A percentile compares a stretch with the other conserved stretches of the same genome.
Conservation (phyloP, 805 yeast genomes). For the Barnettozyma vustinii region DNA sequence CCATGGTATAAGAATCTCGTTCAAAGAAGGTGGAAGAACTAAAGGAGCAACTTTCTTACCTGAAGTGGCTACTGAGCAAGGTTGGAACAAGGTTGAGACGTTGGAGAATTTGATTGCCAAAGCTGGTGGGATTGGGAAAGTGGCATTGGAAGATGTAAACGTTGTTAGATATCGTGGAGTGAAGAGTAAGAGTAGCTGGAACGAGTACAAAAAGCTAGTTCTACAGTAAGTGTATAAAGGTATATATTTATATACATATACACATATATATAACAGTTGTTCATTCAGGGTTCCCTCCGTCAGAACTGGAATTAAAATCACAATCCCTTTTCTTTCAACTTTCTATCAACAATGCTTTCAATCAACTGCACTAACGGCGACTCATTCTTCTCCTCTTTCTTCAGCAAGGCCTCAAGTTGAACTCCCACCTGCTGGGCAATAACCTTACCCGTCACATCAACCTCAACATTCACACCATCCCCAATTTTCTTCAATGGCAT, state of each 20-base stretch:
- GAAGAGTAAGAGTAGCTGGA: constrained; percentile 38
- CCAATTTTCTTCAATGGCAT: constrained; percentile 62
- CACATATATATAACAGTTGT: too few species aligned
- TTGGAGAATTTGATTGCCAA: constrained; percentile 64
- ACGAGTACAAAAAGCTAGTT: constrained; percentile 29
- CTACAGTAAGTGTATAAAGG: neutral
- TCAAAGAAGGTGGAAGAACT: constrained; percentile 34
- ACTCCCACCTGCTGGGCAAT: constrained; percentile 78
- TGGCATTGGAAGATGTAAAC: constrained; percentile 33
- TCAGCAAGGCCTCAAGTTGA: constrained; percentile 35
- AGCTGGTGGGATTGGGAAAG: constrained; percentile 46
- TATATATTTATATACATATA: too few species aligned
- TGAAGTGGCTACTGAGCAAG: constrained; percentile 82
- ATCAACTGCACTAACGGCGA: constrained; percentile 49
- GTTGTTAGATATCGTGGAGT: constrained; percentile 53
- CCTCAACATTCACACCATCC: constrained; percentile 80
- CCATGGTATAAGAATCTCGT: constrained; percentile 70
- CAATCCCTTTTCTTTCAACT: constrained; percentile 21
- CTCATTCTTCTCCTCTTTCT: constrained; percentile 44
- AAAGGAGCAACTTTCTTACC: constrained; percentile 84
- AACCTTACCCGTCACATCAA: constrained; percentile 88
- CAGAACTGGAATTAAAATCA: neutral
- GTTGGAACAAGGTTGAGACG: constrained; percentile 73
- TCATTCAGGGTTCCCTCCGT: too few species aligned
- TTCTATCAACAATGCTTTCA: constrained; percentile 40